Base-by-base conservation (phyloP, 129 eudicot genomes). In the Flaveria linearis region DNA sequence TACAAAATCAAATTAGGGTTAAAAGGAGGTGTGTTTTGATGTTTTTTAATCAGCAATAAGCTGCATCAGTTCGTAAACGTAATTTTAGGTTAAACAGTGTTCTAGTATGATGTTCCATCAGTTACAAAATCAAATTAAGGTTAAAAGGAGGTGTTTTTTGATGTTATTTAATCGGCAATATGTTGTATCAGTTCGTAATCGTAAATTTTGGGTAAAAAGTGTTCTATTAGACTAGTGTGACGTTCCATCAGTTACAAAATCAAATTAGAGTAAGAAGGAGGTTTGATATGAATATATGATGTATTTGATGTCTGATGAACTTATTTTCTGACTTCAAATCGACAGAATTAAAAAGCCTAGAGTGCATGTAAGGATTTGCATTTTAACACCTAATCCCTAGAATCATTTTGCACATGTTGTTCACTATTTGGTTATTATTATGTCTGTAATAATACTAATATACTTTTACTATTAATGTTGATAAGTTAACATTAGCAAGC, bases 401-500 rank as follows among this genome's bases (percentile, higher is more conserved):
- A 22, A 23, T 53, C 17, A 53, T 53, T 53, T 53, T 53, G 60
- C 60, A 5, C 60, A n/a, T n/a, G 60, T 53, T 53, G 17, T 15
- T 15, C 5, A 23, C 23, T 60, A 28, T 28, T 28, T 28, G 4
- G 33, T 28, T 60, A 22, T 18, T 30, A 36, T n/a, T 20, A 20
- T 62, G 47, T 62, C 15, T 75, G 39, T 63, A 36, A 36, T 30
- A 36, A 36, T 36, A 36, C 1, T 36, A 42, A n/a, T 75, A 49
- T 20, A 28, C 50, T 47, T 33, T 16, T 71, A 25, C 28, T 80
- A 55, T 80, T 25, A 28, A 26, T 80, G 75, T 73, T 65, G 63
- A 73, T 65, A 42, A 55, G 75, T 26, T 53, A 80, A 26, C 26
- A 53, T 65, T 63, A 36, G 78, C 43, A 60, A 61, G 62, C 53